Percentiles rank a stretch among this genome's conserved stretches.
Evolutionary conservation across 2,329 filamentous ascomycete species (phyloP).

Genomic region (Cytospora piceicola): DNA sequence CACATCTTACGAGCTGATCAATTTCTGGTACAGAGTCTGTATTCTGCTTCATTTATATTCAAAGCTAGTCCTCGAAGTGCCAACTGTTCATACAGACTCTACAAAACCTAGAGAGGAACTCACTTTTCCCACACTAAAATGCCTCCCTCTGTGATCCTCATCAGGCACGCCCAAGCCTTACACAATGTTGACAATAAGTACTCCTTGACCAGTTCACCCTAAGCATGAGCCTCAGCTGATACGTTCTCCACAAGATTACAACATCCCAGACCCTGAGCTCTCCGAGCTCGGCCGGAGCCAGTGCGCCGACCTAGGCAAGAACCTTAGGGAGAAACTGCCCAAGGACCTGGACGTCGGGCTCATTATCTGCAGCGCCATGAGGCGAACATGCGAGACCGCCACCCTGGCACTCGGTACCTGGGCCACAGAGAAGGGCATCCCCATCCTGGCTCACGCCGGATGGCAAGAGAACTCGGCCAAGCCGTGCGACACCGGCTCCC

Average conservation of each 20-base stretch:
- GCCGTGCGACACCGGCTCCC: constrained; percentile 65
- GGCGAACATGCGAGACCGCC: constrained; percentile 67
- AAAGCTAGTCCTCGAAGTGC: neutral
- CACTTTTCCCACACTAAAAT: constrained; percentile 49
- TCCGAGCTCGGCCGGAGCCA: constrained; percentile 54
- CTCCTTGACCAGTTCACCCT: neutral
- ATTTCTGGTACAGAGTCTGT: too few relatives aligned
- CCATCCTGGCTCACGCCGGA: constrained; percentile 59
- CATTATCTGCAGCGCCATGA: constrained; percentile 68
- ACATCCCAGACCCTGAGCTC: constrained; percentile 55
- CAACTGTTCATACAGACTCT: neutral
- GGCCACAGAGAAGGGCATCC: constrained; percentile 58
- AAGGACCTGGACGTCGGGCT: constrained; percentile 52
- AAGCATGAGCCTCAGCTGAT: constrained; percentile 34
- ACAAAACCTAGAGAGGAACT: neutral
- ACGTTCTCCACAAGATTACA: constrained; percentile 47
- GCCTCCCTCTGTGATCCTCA: constrained; percentile 71
- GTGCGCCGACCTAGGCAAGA: constrained; percentile 49
- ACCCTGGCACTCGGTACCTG: constrained; percentile 57
- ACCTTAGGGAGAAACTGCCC: constrained; percentile 47
- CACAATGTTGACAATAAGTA: constrained; percentile 59
- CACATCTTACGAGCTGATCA: too few relatives aligned
- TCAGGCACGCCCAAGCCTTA: constrained; percentile 82
- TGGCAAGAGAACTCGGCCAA: constrained; percentile 67
- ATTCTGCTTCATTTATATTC: too few relatives aligned